Base-by-base conservation (phyloP, 2,329 filamentous ascomycete genomes). In the Penicillium sp. region DNA sequence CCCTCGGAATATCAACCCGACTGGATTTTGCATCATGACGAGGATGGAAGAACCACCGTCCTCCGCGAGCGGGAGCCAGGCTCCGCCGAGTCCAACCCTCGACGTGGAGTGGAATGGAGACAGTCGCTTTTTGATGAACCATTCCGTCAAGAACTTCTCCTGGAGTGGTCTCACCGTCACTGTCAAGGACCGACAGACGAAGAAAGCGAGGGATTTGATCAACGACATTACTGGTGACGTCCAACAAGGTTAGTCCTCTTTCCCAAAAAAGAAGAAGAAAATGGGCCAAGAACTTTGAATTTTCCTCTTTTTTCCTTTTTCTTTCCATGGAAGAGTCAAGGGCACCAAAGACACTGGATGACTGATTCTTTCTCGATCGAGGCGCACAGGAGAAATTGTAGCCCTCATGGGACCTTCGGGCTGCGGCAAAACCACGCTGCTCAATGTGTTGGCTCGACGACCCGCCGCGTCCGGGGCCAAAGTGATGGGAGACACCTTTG, bases 371-470 rank as follows among this genome's bases (percentile, higher is more conserved):
- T 7, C n/a, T 12, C 34, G 13, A 1, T 36, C n/a, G 7, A 27
- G 9, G 8, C 25, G 9, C 12, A 28, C 60, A 76, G 87, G 86
- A 28, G 83, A 90, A 60, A 73, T 90, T 37, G 77, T 88, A 51
- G 89, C 88, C 35, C 69, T 94, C 39, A 91, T 94, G 86, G 89
- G 89, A 25, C 88, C 88, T 7, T 81, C 73, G n/a, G 73, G 74
- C 26, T 72, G 81, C 48, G 89, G 89, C 43, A 95, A 95, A 67
- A 93, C 89, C 0, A 94, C 88, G 0, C 76, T 95, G 0, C 76
- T 95, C 33, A 90, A 94, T 64, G 81, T 86, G 4, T 80, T 94
- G 11, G 88, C 89, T 5, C 79, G 81, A 48, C 76, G 84, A 51
- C 72, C 72, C 52, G 72, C 73, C 9, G 73, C 75, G 0, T 73